Percentiles rank a stretch among this genome's conserved stretches.
Conservation (phyloP, 345 rosid species). For the Citropsis articulata region DNA sequence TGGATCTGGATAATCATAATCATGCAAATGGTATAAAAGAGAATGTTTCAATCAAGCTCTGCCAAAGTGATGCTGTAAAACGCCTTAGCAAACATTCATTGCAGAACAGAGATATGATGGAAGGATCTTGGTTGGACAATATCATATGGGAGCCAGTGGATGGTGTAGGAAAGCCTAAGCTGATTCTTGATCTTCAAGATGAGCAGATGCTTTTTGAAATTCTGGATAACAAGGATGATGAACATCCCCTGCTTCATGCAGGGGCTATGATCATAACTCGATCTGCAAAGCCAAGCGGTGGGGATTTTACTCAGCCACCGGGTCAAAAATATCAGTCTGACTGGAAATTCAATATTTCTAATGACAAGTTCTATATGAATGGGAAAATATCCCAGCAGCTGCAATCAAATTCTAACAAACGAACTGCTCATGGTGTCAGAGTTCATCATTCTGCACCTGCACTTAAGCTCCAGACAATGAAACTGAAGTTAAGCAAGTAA, state of each 20-base stretch:
- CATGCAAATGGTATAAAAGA: constrained; percentile 27
- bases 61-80: constrained; percentile 40
- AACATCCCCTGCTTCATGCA: constrained; percentile 73
- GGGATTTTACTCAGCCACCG: constrained; percentile 40
- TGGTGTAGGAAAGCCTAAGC: constrained; percentile 53
- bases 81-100: constrained; percentile 46
- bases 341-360: constrained; percentile 91
- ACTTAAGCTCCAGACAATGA: constrained; percentile 87
- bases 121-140: constrained; percentile 80
- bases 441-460: constrained; percentile 95
- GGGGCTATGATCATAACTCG: constrained; percentile 86
- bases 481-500: constrained; percentile 96
- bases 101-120: constrained; percentile 57
- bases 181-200: constrained; percentile 91
- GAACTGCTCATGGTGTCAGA: constrained; percentile 66
- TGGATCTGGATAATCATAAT: constrained; percentile 34
- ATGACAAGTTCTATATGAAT: constrained; percentile 87
- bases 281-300: constrained; percentile 42
- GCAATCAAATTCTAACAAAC: constrained; percentile 74
- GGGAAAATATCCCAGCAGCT: constrained; percentile 84
- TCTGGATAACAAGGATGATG: constrained; percentile 60
- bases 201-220: constrained; percentile 93
- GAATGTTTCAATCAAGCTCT: constrained; percentile 26
- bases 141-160: constrained; percentile 75
- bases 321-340: constrained; percentile 50